Evolutionary conservation across 108 stramenopile genomes (phyloP).

Genomic region (Cyclotella baltica): DNA sequence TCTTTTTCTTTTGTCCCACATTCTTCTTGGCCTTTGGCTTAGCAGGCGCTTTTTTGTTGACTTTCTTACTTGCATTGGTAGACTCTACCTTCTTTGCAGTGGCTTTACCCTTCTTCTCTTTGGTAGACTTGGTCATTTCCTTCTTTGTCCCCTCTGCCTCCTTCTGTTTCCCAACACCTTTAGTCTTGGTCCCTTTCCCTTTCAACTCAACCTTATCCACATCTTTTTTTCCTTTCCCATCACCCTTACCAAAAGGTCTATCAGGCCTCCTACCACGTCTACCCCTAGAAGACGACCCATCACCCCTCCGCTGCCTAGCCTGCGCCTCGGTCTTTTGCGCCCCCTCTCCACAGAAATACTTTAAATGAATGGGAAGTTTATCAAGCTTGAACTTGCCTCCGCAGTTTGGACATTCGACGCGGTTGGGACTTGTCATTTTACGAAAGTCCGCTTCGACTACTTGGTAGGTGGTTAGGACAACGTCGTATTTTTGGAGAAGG

Average conservation of each 20-base stretch:
- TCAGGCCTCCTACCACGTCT: conserved; percentile 44
- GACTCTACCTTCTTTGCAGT: conserved; percentile 49
- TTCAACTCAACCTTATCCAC: not conserved
- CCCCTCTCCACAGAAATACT: conserved; percentile 96
- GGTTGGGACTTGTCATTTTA: conserved; percentile 93
- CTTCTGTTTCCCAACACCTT: conserved; percentile 16
- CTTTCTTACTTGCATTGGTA: not conserved
- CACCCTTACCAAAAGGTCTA: conserved; percentile 30
- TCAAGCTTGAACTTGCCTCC: conserved; percentile 89
- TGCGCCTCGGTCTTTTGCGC: conserved; percentile 94
- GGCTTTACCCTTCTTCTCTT: not conserved
- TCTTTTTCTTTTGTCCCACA: conserved; percentile 26
- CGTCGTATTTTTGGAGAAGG: conserved; percentile 88
- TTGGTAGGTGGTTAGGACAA: conserved; percentile 98
- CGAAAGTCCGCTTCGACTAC: conserved; percentile 94
- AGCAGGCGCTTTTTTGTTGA: not conserved
- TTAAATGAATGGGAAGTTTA: conserved; percentile 89
- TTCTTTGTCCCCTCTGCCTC: conserved; percentile 17
- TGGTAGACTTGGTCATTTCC: not conserved
- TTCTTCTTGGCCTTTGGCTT: conserved; percentile 54
- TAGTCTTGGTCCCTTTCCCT: not conserved
- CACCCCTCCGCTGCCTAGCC: conserved; percentile 80
- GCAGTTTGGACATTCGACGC: conserved; percentile 93
- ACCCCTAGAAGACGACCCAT: conserved; percentile 23
- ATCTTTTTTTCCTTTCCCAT: conserved; percentile 16